Base-by-base conservation (phyloP, 257 asterid species). In the Nicotiana knightiana region DNA sequence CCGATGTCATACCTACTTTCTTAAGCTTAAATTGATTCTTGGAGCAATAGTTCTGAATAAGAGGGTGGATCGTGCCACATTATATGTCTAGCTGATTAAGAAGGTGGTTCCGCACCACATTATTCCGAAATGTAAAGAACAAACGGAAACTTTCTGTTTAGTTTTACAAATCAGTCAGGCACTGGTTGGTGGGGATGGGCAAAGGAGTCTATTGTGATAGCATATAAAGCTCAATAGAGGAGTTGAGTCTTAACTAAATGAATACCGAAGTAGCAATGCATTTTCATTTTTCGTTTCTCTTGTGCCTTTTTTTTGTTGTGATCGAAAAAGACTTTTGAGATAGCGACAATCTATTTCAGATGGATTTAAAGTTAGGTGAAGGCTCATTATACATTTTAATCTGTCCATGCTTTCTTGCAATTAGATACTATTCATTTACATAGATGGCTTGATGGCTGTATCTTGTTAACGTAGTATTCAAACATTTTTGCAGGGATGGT, bases 401-500 rank as follows among this genome's bases (percentile, higher is more conserved):
- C 26, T 75, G 62, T 48, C 43, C 63, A 26, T 75, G 26, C 63
- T 73, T 3, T 51, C 63, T 51, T 51, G 79, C 28, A 73, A 7
- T 51, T 48, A 16, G 18, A 28, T 26, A 48, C 24, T 73, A 24
- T 48, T 70, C 59, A 71, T 46, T 6, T 73, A 28, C 15, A 51
- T 51, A 26, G 43, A 73, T 73, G 62, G 43, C 39, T 46, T 73
- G 79, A 73, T 26, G 43, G 43, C 46, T 75, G 21, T 51, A 51
- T 51, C 63, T 75, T 75, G 62, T 73, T 24, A 28, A 55, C 16
- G 11, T 76, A 35, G 30, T 67, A 62, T 83, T 39, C 57, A 68
- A 67, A 8, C 8, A 15, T 62, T 58, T 80, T 79, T 86, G 84
- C 94, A 95, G 98, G 95, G 99, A 95, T 87, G 99, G 99, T 71